Conservation (phyloP, 768 basidiomycete species). For the Lactarius psammicola region DNA sequence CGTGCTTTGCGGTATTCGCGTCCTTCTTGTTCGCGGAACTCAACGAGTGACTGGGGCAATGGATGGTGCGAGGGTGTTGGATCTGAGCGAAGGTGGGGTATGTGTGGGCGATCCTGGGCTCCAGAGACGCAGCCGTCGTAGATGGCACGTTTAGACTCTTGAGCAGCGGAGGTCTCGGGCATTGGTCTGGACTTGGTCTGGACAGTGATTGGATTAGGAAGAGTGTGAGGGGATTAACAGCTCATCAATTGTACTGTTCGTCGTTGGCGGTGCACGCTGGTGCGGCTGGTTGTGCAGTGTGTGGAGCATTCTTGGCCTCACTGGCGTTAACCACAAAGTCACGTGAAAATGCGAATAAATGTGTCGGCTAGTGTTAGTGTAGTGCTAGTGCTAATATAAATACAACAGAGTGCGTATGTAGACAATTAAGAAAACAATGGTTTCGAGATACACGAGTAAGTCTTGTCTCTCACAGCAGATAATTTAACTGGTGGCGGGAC, state of each 20-base stretch:
- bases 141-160: constrained; percentile 47
- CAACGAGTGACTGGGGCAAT: constrained; percentile 52
- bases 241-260: constrained; percentile 3
- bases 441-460: background rate
- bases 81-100: constrained; percentile 62
- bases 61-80: constrained; percentile 38
- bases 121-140: constrained; percentile 54
- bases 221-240: background rate
- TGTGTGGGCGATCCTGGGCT: constrained; percentile 51
- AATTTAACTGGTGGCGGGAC: constrained; percentile 5
- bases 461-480: background rate
- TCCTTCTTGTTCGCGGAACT: constrained; percentile 66
- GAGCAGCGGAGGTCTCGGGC: constrained; percentile 20
- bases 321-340: background rate
- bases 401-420: constrained; percentile 7
- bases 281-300: background rate
- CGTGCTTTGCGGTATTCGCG: constrained; percentile 57
- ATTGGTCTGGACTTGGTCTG: constrained; percentile 15
- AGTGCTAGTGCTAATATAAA: constrained; percentile 8
- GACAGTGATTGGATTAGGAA: constrained; percentile 18
- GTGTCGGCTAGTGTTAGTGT: too few relatives aligned
- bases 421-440: background rate
- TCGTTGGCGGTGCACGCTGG: background rate
- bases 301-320: background rate
- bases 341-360: constrained; percentile 17